Conservation (phyloP, 2,329 filamentous ascomycete species). For the Raffaelea arxii region DNA sequence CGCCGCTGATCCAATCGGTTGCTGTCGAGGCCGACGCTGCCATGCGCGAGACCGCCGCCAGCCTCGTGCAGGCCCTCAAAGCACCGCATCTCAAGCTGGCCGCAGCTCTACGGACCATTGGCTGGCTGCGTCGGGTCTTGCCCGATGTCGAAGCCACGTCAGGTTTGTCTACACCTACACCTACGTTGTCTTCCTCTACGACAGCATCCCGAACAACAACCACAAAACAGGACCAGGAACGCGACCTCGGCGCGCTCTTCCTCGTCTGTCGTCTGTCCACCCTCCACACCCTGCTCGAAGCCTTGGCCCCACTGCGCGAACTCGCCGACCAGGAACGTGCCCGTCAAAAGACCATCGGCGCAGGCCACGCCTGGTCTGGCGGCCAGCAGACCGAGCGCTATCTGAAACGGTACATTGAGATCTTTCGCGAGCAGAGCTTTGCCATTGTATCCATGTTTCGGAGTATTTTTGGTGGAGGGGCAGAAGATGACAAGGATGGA, state of each 20-base stretch:
- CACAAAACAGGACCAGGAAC: constrained; percentile 50
- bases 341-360: constrained; percentile 29
- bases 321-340: constrained; percentile 77
- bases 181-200: neutral
- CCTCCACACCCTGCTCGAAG: constrained; percentile 68
- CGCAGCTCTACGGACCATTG: constrained; percentile 79
- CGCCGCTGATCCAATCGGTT: constrained; percentile 63
- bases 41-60: constrained; percentile 80
- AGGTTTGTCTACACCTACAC: neutral
- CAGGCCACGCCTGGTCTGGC: constrained; percentile 44
- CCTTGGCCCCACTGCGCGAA: constrained; percentile 74
- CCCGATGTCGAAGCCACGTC: constrained; percentile 55
- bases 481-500: constrained; percentile 35
- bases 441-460: constrained; percentile 90
- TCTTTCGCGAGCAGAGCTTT: constrained; percentile 96
- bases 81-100: constrained; percentile 76
- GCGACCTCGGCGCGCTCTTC: constrained; percentile 72
- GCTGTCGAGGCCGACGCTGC: constrained; percentile 70
- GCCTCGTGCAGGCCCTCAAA: constrained; percentile 70
- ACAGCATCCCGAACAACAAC: too few relatives aligned
- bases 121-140: constrained; percentile 79
- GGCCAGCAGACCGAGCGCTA: constrained; percentile 93
- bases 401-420: constrained; percentile 90
- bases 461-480: constrained; percentile 84
- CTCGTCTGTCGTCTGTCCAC: constrained; percentile 77